A percentile compares a stretch with the other conserved stretches of the same genome.
Evolutionary conservation across 805 yeast species (phyloP).

Genomic region (Candida dajiaensis): DNA sequence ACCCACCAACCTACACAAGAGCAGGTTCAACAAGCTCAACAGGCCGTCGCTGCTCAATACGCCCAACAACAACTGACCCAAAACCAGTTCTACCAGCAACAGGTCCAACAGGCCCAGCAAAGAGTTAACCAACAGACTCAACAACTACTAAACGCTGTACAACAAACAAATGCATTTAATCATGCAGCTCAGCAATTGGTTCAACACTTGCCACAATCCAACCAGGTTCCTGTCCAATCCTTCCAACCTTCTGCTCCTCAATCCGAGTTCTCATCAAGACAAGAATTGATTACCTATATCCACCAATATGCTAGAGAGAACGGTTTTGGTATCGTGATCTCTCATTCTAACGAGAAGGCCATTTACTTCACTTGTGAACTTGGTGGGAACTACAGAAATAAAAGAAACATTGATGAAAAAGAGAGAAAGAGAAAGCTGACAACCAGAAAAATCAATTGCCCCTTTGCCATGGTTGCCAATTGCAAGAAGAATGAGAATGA

Average conservation of each 20-base stretch:
- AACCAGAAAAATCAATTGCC: constrained; percentile 26
- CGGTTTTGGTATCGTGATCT: constrained; percentile 27
- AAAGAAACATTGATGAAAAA: constrained; percentile 26
- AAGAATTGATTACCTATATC: constrained; percentile 21
- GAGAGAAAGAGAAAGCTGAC: constrained; percentile 26
- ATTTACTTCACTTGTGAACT: constrained; percentile 27
- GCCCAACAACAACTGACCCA: constrained; percentile 15
- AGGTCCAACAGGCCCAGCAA: constrained; percentile 16
- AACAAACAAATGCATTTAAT: constrained; percentile 13
- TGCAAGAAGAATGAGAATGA: constrained; percentile 25
- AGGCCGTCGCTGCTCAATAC: constrained; percentile 7
- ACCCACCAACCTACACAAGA: constrained; percentile 14
- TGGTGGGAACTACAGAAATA: constrained; percentile 26
- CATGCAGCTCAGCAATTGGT: constrained; percentile 17
- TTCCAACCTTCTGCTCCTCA: constrained; percentile 20
- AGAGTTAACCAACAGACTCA: not conserved
- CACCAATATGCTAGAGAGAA: constrained; percentile 25
- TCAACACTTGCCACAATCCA: constrained; percentile 11
- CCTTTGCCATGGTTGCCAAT: constrained; percentile 27
- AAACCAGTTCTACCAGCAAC: constrained; percentile 18
- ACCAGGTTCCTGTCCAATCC: constrained; percentile 5
- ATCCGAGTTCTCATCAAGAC: constrained; percentile 19
- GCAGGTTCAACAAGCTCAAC: constrained; percentile 14
- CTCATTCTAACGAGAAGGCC: constrained; percentile 27
- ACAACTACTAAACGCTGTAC: constrained; percentile 6